Conservation (phyloP, 441 rosid species). For the Populus hybrid region DNA sequence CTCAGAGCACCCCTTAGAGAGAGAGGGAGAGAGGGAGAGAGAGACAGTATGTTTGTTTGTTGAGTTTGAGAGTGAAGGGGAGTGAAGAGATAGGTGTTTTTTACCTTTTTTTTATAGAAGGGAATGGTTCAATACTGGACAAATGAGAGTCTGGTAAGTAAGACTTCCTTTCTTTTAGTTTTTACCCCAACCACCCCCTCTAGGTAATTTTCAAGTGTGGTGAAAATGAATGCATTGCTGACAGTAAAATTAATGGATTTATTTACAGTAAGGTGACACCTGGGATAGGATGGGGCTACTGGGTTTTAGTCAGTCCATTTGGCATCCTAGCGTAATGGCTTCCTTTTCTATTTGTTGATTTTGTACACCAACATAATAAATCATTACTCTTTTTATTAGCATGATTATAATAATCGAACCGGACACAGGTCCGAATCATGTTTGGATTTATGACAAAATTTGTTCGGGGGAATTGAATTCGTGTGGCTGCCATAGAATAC, state of each 20-base stretch:
- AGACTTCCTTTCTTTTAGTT: no score
- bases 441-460: background rate
- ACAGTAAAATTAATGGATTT: background rate
- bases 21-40: background rate
- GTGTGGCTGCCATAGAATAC: background rate
- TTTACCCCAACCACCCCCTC: background rate
- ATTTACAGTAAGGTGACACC: background rate
- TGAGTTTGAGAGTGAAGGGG: background rate
- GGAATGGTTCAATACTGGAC: background rate
- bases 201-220: background rate
- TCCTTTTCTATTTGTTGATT: no score
- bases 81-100: background rate
- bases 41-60: background rate
- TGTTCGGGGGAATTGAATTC: background rate
- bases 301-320: background rate
- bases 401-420: no score
- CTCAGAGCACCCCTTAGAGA: slow-evolving; percentile 47
- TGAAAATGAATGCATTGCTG: background rate
- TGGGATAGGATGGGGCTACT: background rate
- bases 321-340: no score
- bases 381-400: no score
- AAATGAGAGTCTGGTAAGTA: background rate
- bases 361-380: no score
- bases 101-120: background rate
- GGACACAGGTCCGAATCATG: no score